These are phyloP conservation scores for Cercophora scortea DNA, from an alignment of 495 filamentous ascomycete species.

Conservation along the genomic window DNA sequence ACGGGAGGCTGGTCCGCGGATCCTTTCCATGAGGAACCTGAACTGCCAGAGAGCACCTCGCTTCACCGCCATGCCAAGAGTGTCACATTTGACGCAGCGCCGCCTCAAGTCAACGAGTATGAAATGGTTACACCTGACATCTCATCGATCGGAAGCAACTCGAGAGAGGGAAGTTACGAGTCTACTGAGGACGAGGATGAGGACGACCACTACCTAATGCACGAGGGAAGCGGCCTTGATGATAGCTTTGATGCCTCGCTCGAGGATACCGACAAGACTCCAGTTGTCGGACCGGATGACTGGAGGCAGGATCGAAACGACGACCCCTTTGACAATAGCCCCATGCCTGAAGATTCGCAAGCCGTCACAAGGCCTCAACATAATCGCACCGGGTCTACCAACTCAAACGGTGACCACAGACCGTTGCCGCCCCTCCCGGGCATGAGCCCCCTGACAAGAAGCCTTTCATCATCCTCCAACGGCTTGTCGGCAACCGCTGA, in stretches of 20 bases:
- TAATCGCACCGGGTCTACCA: conserved; percentile 55
- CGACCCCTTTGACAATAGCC: conserved; percentile 66
- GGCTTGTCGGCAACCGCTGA: conserved; percentile 56
- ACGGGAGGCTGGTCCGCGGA: conserved; percentile 66
- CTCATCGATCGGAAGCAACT: conserved; percentile 80
- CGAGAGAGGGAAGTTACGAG: conserved; percentile 86
- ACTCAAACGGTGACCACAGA: conserved; percentile 64
- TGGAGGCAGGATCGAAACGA: conserved; percentile 75
- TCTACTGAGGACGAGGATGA: conserved; percentile 64
- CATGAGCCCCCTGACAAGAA: conserved; percentile 24
- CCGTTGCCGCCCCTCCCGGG: conserved; percentile 70
- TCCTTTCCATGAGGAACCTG: conserved; percentile 40
- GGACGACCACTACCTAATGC: conserved; percentile 63
- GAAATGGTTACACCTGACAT: conserved; percentile 94
- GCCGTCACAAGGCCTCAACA: conserved; percentile 31
- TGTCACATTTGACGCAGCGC: conserved; percentile 90
- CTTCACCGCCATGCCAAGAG: conserved; percentile 84
- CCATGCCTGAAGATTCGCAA: conserved; percentile 43
- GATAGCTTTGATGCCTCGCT: conserved; percentile 91
- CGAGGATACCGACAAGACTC: conserved; percentile 93
- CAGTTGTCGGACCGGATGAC: conserved; percentile 91
- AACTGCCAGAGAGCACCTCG: conserved; percentile 47
- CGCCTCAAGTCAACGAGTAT: conserved; percentile 92
- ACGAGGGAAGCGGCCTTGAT: conserved; percentile 60
- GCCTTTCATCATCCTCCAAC: conserved; percentile 31